Evolutionary conservation across 2,329 filamentous ascomycete genomes (phyloP).

Genomic region (Ascocoryne sarcoides): DNA sequence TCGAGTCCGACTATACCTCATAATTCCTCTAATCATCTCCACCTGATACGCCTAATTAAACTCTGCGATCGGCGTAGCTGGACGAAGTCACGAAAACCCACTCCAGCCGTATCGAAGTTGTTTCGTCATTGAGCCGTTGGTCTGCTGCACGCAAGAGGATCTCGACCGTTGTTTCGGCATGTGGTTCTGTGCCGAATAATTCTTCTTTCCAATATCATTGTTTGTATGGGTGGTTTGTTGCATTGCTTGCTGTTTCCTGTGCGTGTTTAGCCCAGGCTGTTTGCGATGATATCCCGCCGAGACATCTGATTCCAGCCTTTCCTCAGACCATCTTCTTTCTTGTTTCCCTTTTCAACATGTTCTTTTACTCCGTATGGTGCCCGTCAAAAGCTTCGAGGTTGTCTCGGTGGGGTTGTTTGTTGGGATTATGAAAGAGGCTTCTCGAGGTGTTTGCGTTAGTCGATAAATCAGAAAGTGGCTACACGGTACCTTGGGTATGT

Average conservation of each 20-base stretch:
- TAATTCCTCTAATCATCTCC: conserved; percentile 31
- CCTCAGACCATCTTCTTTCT: conserved; percentile 10
- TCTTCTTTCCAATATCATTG: conserved; percentile 30
- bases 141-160: conserved; percentile 15
- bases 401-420: conserved; percentile 21
- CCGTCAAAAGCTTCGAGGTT: conserved; percentile 21
- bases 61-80: conserved; percentile 35
- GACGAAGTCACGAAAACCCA: conserved; percentile 40
- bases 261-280: conserved; percentile 25
- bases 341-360: conserved; percentile 18
- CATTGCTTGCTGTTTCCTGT: conserved; percentile 27
- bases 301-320: conserved; percentile 24
- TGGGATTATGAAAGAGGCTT: conserved; percentile 7
- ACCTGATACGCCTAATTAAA: conserved; percentile 35
- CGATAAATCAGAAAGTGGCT: conserved; percentile 13
- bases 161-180: conserved; percentile 22
- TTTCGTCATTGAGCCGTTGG: conserved; percentile 26
- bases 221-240: conserved; percentile 29
- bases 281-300: conserved; percentile 30
- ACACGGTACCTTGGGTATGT: conserved; percentile 15
- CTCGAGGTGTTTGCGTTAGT: conserved; percentile 17
- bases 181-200: conserved; percentile 37
- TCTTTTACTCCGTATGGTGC: conserved; percentile 17
- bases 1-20: conserved; percentile 13
- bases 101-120: conserved; percentile 29